Percentiles rank a stretch among this genome's conserved stretches.
phyloP scores from a whole-genome alignment of 306 rosid genomes.

The Trifolium repens region DNA sequence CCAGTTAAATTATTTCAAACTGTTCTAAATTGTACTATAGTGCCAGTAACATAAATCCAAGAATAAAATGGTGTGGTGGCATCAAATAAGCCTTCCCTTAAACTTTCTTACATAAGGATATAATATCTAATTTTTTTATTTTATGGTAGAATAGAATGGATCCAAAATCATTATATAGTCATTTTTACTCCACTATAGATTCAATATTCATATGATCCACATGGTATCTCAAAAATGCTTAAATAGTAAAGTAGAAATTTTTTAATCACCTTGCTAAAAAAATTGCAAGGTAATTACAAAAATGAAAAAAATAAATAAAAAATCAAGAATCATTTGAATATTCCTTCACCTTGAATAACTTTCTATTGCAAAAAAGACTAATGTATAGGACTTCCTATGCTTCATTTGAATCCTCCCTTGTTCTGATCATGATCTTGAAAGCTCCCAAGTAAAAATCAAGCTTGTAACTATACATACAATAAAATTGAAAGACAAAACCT shows the following conservation, averaged over 20 bases:
- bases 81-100: constrained; percentile 1
- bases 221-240: constrained; percentile 4
- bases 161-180: background rate
- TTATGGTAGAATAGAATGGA: constrained; percentile 9
- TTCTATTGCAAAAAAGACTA: constrained; percentile 26
- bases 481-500: constrained; percentile 56
- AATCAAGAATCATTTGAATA: constrained; percentile 3
- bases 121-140: background rate
- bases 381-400: constrained; percentile 32
- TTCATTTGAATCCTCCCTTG: constrained; percentile 22
- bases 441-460: constrained; percentile 43
- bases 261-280: constrained; percentile 26
- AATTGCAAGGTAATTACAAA: constrained; percentile 29
- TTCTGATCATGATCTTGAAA: constrained; percentile 37
- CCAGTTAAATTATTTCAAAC: constrained; percentile 36
- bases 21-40: constrained; percentile 5
- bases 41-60: background rate
- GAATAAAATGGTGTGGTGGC: constrained; percentile 29
- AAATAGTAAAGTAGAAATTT: constrained; percentile 1
- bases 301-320: background rate
- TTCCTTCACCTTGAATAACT: constrained; percentile 45
- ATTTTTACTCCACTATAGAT: constrained; percentile 6
- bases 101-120: constrained; percentile 26
- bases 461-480: constrained; percentile 37
- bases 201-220: constrained; percentile 23